Conservation (phyloP, 352 stramenopile genomes). For the Globisporangium okanoganense region DNA sequence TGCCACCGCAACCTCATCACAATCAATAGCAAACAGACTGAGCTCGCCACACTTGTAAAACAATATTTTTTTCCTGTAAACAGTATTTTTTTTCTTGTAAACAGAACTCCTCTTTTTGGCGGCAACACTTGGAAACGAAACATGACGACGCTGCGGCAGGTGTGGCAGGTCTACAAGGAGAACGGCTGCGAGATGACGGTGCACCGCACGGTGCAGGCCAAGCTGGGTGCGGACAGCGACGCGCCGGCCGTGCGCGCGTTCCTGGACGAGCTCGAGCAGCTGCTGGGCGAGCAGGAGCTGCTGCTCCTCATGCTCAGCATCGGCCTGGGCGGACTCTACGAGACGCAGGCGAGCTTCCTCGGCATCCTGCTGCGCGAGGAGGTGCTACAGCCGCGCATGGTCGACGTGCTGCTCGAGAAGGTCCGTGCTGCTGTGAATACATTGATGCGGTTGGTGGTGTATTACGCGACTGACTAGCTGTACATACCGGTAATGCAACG, state of each 20-base stretch:
- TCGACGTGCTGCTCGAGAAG: constrained; percentile 55
- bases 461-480: neutral
- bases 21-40: too few species aligned
- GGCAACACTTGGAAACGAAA: neutral
- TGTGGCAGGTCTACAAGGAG: constrained; percentile 50
- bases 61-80: too few species aligned
- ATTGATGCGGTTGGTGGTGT: too few species aligned
- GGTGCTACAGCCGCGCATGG: constrained; percentile 33
- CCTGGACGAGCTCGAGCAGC: constrained; percentile 31
- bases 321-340: constrained; percentile 33
- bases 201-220: constrained; percentile 25
- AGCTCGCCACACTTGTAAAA: too few species aligned
- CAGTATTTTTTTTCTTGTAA: too few species aligned
- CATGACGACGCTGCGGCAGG: constrained; percentile 33
- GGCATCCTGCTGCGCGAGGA: constrained; percentile 52
- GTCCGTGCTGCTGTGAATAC: constrained; percentile 9
- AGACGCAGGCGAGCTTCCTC: constrained; percentile 49
- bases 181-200: constrained; percentile 32
- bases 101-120: too few species aligned
- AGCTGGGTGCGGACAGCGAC: constrained; percentile 22
- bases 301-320: constrained; percentile 49
- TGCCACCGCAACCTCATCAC: too few species aligned
- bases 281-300: constrained; percentile 31
- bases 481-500: neutral
- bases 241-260: constrained; percentile 23